phyloP scores from a whole-genome alignment of 2,329 filamentous ascomycete genomes.

The Curvularia lunata region DNA sequence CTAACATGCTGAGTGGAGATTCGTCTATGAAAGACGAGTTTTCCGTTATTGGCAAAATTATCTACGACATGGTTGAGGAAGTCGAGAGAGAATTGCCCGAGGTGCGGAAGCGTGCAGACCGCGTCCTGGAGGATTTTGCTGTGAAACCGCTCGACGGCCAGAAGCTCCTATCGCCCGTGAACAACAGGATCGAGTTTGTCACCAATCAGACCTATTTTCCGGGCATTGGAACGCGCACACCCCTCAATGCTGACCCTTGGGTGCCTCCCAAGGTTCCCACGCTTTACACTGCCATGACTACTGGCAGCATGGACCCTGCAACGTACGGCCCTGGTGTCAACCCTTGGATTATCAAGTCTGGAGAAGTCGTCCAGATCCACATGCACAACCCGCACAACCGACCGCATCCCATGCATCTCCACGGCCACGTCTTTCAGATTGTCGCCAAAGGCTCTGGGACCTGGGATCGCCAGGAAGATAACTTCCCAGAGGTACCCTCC shows the following conservation, averaged over 20 bases:
- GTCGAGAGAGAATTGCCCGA: background rate
- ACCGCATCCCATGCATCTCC: slow-evolving; percentile 48
- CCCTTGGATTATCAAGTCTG: slow-evolving; percentile 40
- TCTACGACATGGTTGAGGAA: slow-evolving; percentile 19
- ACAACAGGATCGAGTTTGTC: slow-evolving; percentile 65
- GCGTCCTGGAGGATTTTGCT: slow-evolving; percentile 71
- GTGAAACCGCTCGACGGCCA: slow-evolving; percentile 72
- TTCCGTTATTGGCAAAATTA: slow-evolving; percentile 24
- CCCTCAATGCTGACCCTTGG: slow-evolving; percentile 70
- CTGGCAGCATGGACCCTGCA: slow-evolving; percentile 54
- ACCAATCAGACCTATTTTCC: slow-evolving; percentile 66
- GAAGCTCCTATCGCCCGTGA: slow-evolving; percentile 64
- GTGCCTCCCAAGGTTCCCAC: slow-evolving; percentile 74
- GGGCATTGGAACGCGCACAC: slow-evolving; percentile 60
- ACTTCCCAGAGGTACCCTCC: slow-evolving; percentile 26
- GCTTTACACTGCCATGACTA: slow-evolving; percentile 74
- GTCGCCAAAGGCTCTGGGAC: slow-evolving; percentile 47
- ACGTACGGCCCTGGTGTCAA: slow-evolving; percentile 34
- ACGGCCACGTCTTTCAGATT: slow-evolving; percentile 63
- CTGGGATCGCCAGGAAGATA: slow-evolving; percentile 30
- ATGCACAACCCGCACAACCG: slow-evolving; percentile 41
- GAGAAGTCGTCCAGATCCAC: slow-evolving; percentile 50
- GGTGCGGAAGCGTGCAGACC: slow-evolving; percentile 64
- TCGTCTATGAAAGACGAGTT: slow-evolving; percentile 23
- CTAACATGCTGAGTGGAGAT: slow-evolving; percentile 54